phyloP scores from a whole-genome alignment of 345 rosid species.

The Firmiana major region DNA sequence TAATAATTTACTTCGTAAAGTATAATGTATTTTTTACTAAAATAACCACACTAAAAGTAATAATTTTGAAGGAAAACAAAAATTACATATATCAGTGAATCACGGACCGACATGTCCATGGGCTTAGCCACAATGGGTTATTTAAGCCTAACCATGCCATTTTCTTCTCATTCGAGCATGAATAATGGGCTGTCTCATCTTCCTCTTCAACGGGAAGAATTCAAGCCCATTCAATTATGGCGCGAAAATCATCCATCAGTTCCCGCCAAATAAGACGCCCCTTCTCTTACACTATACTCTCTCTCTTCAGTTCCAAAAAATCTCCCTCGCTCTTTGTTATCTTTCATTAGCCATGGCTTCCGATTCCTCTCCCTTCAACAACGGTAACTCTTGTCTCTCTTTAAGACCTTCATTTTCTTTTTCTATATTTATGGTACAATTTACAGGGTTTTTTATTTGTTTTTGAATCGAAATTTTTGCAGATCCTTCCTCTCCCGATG shows the following conservation, averaged over 20 bases:
- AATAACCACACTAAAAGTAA: no score
- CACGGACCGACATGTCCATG: neutral
- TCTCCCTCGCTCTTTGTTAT: neutral
- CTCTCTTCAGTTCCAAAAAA: neutral
- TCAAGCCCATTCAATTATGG: constrained; percentile 28
- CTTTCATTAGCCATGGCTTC: constrained; percentile 55
- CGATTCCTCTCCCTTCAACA: constrained; percentile 50
- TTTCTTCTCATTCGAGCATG: no score
- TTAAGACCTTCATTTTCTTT: neutral
- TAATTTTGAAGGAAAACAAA: no score
- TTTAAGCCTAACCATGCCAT: no score
- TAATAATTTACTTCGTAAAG: no score
- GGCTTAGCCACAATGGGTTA: neutral
- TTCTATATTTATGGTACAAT: neutral
- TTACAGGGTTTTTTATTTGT: neutral
- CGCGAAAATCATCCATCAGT: constrained; percentile 38
- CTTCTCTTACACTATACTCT: neutral
- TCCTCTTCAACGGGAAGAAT: neutral
- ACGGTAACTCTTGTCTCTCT: constrained; percentile 27
- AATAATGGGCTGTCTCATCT: neutral
- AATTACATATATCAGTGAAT: no score
- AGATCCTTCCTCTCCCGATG: constrained; percentile 5
- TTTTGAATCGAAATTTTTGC: neutral
- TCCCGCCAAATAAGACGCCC: constrained; percentile 21
- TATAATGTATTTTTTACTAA: no score